Conservation (phyloP, 805 yeast genomes). For the Dipodascopsis tothii region DNA sequence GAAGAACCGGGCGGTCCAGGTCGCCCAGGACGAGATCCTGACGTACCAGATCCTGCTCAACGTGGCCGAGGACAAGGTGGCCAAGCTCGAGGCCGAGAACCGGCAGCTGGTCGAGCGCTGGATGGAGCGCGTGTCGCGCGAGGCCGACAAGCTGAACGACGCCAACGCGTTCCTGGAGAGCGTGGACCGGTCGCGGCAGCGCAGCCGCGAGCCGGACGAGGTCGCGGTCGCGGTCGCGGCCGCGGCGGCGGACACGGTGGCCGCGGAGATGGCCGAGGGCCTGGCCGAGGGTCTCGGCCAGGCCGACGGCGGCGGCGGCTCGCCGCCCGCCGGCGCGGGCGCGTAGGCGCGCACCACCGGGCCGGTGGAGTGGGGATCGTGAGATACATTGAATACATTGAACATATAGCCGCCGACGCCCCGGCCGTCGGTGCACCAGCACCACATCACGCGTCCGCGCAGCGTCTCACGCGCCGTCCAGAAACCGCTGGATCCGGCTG, state of each 20-base stretch:
- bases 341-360: too few species aligned
- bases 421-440: too few species aligned
- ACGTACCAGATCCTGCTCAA: conserved; percentile 53
- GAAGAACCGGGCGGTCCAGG: conserved; percentile 51
- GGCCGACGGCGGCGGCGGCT: too few species aligned
- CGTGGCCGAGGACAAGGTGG: conserved; percentile 36
- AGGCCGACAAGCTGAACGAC: conserved; percentile 54
- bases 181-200: conserved; percentile 9
- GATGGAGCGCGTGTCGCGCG: conserved; percentile 50
- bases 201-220: neutral
- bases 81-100: conserved; percentile 42
- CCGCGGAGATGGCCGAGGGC: too few species aligned
- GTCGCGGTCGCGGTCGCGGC: too few species aligned
- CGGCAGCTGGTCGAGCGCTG: conserved; percentile 48
- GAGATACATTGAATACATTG: too few species aligned
- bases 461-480: conserved; percentile 2
- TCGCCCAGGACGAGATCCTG: conserved; percentile 60
- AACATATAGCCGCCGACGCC: too few species aligned
- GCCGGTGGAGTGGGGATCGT: too few species aligned
- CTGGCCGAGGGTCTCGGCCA: too few species aligned
- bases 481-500: conserved; percentile 21
- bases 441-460: too few species aligned
- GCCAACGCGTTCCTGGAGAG: conserved; percentile 34
- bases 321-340: too few species aligned
- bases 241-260: too few species aligned